Conservation (phyloP, 257 asterid species). For the Catharanthus roseus region DNA sequence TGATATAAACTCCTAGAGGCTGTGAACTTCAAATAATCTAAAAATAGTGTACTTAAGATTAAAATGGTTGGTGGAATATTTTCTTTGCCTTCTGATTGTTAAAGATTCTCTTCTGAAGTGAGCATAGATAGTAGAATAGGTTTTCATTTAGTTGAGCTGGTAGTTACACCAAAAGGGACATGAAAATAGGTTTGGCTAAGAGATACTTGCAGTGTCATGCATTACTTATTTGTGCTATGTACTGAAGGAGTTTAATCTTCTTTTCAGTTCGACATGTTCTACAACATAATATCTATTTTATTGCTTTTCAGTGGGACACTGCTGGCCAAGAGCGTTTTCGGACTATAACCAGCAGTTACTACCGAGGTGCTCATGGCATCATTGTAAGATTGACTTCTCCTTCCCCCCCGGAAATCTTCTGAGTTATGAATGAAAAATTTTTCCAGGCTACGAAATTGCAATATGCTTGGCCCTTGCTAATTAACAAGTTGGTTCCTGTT, state of each 20-base stretch:
- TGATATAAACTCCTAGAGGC: no score
- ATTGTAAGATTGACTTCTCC: conserved; percentile 56
- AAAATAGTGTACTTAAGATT: neutral
- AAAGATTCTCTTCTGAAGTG: neutral
- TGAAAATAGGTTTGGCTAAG: neutral
- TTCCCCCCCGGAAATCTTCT: neutral
- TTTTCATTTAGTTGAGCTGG: neutral
- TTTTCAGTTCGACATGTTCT: neutral
- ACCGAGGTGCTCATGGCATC: conserved; percentile 98
- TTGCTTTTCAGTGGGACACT: conserved; percentile 82
- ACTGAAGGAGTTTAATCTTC: neutral
- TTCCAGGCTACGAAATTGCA: neutral
- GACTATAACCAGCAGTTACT: conserved; percentile 97
- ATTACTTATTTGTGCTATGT: neutral
- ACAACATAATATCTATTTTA: neutral
- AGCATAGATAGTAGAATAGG: neutral
- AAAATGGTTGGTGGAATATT: neutral
- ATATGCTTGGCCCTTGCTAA: neutral
- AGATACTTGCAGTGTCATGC: neutral
- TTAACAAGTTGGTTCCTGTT: neutral
- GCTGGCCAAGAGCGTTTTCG: conserved; percentile 99
- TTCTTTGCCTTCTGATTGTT: neutral
- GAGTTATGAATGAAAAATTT: neutral
- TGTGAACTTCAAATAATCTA: neutral
- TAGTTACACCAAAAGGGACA: neutral